Evolutionary conservation across 139 green algal genomes (phyloP).

Genomic region (Zygnema cylindricum): DNA sequence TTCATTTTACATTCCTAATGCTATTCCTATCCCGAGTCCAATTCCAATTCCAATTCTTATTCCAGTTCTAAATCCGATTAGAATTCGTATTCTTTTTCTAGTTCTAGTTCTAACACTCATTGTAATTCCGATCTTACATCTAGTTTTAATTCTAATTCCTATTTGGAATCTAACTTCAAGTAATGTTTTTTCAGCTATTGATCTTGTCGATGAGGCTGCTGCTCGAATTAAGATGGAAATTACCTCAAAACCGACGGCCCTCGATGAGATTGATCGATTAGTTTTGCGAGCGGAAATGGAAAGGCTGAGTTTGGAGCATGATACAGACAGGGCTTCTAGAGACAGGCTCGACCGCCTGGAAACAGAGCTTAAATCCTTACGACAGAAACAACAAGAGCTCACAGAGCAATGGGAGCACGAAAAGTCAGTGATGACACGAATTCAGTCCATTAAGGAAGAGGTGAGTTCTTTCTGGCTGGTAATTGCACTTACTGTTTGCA

Average conservation of each 20-base stretch:
- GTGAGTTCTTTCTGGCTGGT: conserved; percentile 6
- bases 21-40: too few species aligned
- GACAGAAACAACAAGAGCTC: conserved; percentile 79
- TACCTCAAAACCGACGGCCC: conserved; percentile 90
- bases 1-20: too few species aligned
- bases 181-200: conserved; percentile 78
- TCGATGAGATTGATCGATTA: conserved; percentile 95
- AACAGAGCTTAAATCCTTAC: conserved; percentile 79
- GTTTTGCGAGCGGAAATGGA: conserved; percentile 95
- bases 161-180: too few species aligned
- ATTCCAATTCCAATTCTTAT: too few species aligned
- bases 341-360: conserved; percentile 80
- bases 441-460: conserved; percentile 88
- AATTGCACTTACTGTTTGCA: background rate
- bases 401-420: conserved; percentile 82
- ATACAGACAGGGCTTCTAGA: conserved; percentile 73
- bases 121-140: too few species aligned
- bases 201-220: conserved; percentile 94
- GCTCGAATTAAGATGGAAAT: conserved; percentile 99
- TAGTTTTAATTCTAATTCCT: too few species aligned
- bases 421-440: conserved; percentile 66
- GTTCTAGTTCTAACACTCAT: background rate
- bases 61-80: too few species aligned
- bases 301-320: conserved; percentile 77
- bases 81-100: background rate